These are phyloP conservation scores for Leccinum pellstonianum DNA, from an alignment of 768 basidiomycete species.

Conservation along the genomic window DNA sequence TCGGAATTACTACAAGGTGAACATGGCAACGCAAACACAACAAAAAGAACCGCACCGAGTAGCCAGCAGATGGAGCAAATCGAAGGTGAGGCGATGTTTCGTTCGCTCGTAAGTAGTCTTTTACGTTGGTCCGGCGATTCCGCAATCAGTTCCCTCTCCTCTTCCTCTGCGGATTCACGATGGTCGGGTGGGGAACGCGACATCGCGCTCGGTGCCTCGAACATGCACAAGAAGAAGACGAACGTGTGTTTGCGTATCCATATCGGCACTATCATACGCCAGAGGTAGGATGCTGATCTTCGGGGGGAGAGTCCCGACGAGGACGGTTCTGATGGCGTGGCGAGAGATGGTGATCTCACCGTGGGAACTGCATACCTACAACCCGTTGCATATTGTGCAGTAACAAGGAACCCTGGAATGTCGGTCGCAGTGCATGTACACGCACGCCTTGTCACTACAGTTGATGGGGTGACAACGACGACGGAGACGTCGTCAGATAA, in stretches of 20 bases:
- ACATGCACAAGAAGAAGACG: conserved; percentile 65
- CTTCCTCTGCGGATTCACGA: conserved; percentile 53
- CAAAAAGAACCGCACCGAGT: conserved; percentile 57
- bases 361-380: too few species aligned
- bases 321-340: conserved; percentile 56
- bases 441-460: background rate
- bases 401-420: too few species aligned
- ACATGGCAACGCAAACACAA: background rate
- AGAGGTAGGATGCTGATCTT: conserved; percentile 54
- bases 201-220: conserved; percentile 35
- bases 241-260: conserved; percentile 98
- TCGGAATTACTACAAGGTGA: background rate
- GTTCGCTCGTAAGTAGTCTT: conserved; percentile 65
- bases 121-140: conserved; percentile 71
- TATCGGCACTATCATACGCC: conserved; percentile 37
- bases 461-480: background rate
- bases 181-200: conserved; percentile 54
- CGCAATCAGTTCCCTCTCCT: conserved; percentile 74
- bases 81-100: conserved; percentile 84
- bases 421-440: too few species aligned
- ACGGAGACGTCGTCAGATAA: background rate
- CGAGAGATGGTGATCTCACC: too few species aligned
- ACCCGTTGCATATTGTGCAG: too few species aligned
- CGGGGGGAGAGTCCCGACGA: conserved; percentile 58
- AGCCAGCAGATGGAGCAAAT: conserved; percentile 85